Base-by-base conservation (phyloP, 2,329 filamentous ascomycete genomes). In the Ambrosiella cleistominuta region DNA sequence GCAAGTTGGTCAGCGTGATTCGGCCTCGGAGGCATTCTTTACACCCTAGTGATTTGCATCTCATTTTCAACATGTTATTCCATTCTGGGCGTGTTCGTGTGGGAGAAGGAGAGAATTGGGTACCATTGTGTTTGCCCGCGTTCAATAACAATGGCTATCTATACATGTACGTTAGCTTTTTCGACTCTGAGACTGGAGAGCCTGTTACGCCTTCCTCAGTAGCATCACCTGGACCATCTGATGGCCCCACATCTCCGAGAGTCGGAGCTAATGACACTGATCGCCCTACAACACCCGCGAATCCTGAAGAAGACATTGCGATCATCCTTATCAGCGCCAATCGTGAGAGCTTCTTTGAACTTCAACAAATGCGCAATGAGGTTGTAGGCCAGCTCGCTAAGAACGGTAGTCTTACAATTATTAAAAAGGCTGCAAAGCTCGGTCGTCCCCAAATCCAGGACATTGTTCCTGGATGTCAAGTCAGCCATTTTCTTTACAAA, bases 41-140 rank as follows among this genome's bases (percentile, higher is more conserved):
- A 1, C 94, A 98, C 65, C 93, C 94, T 0, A 91, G 90, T 62
- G 93, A 98, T 67, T 76, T 98, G 27, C 91, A 96, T 66, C 79
- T 98, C 51, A 90, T 98, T 61, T 98, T 98, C 76, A 97, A 97
- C 67, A 98, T 98, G 94, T 81, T 98, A 1, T 98, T 98, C 65
- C 90, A 95, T 71, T 93, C 91, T 1, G 88, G 88, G 54, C 86
- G 88, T 49, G 85, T 98, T 67, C 91, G 93, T 67, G 85, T 88
- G 17, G 90, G 87, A 5, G 89, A 78, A 44, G 93, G 91, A 37
- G 93, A 98, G 70, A 96, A 91, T 65, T 98, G 93, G 93, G 91
- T 97, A 53, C 93, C 93, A 0, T 76, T 98, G 6, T 98, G 93
- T 65, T 77, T 98, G 2, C 94, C 93, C 0, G 91, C 90, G 4